phyloP scores from a whole-genome alignment of 345 rosid species.

The Linum trigynum region DNA sequence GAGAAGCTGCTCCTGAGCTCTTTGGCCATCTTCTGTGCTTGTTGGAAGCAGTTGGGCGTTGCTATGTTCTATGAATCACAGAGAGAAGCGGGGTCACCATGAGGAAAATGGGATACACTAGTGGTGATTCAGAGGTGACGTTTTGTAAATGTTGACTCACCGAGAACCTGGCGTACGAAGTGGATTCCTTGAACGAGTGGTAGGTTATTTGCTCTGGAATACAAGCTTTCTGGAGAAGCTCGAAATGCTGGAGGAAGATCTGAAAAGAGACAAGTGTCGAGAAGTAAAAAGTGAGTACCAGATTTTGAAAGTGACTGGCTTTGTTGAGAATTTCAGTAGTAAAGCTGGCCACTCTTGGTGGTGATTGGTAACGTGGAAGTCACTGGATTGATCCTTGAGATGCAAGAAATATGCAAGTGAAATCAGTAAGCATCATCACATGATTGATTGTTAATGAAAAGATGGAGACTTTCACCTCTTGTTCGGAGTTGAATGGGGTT shows the following conservation, averaged over 20 bases:
- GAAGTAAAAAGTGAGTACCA: slow-evolving; percentile 4
- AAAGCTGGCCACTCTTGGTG: too few relatives aligned
- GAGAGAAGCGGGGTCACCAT: slow-evolving; percentile 3
- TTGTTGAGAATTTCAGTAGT: background rate
- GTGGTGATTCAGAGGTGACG: background rate
- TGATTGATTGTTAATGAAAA: background rate
- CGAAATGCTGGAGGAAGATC: slow-evolving; percentile 93
- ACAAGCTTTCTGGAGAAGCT: slow-evolving; percentile 84
- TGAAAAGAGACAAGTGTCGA: slow-evolving; percentile 21
- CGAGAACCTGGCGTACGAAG: slow-evolving; percentile 54
- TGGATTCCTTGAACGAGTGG: slow-evolving; percentile 63
- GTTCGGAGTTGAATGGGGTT: slow-evolving; percentile 69
- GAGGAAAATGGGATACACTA: background rate
- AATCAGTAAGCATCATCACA: background rate
- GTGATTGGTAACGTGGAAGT: too few relatives aligned
- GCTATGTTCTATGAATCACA: slow-evolving; percentile 37
- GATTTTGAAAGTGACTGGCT: background rate
- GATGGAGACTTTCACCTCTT: slow-evolving; percentile 42
- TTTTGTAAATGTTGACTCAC: slow-evolving; percentile 34
- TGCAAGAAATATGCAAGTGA: too few relatives aligned
- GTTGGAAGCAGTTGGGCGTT: slow-evolving; percentile 68
- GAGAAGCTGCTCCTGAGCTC: slow-evolving; percentile 69
- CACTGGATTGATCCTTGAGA: too few relatives aligned
- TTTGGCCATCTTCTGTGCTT: slow-evolving; percentile 74
- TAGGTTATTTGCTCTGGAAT: slow-evolving; percentile 69